Evolutionary conservation across 2,329 filamentous ascomycete species (phyloP), one percentile per base, ranked within the genome.

Genomic region (Colletotrichum siamense): DNA sequence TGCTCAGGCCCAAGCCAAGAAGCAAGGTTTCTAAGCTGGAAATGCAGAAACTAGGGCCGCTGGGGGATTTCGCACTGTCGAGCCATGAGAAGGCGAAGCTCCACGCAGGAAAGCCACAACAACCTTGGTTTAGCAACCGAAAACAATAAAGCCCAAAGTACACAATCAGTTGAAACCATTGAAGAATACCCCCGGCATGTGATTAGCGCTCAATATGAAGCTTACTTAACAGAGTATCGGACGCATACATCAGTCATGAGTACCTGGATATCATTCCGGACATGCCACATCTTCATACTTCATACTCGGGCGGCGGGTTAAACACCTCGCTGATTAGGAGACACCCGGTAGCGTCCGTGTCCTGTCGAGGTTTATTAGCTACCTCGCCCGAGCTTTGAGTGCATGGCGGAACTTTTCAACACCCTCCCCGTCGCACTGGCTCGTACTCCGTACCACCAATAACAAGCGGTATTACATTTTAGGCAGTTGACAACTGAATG

Each of bases 11-110:
- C 76, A 77, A 67, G 74, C 73, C 16, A 13, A 63, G 49, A 73
- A 67, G 65, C 73, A 74, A 63, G 76, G 76, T 44, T 77, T 77
- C 39, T 70, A 76, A 67, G 69, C 66, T 71, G 71, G 52, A 44
- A 75, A 77, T 59, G 70, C 70, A 69, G 70, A 28, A 16, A n/a
- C 70, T 28, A 22, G 67, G 39, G 28, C 4, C 8, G 10, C 34
- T 49, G 32, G 16, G 4, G 32, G 13, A 24, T 34, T 16, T 13
- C 15, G n/a, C 9, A 2, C 44, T 49, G 18, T 49, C 44, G 6
- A 22, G 44, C 44, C 44, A 49, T 22, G n/a, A 2, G n/a, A 1
- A n/a, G 18, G 39, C 8, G 39, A n/a, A 22, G n/a, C 44, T 49
- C n/a, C n/a, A 49, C 44, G n/a, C 6, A 49, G 9, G 39, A 49